Conservation (phyloP, 1,284 basidiomycete genomes). For the Ceratorhiza oryzae-sativae region DNA sequence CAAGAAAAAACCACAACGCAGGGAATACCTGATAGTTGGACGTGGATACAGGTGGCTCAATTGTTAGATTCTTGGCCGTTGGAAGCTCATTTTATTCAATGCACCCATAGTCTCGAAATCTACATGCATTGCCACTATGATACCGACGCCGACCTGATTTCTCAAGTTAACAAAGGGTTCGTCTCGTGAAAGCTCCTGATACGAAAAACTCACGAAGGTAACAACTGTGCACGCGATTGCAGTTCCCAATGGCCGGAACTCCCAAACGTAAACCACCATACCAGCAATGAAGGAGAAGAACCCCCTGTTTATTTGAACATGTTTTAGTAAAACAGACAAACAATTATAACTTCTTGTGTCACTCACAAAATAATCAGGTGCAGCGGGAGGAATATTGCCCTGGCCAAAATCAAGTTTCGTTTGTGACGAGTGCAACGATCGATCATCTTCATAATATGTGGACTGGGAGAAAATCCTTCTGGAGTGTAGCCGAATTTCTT, state of each 20-base stretch:
- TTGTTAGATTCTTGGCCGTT: background rate
- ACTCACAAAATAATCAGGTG: conserved; percentile 13
- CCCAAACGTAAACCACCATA: conserved; percentile 29
- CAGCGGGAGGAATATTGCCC: conserved; percentile 5
- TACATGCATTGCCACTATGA: conserved; percentile 11
- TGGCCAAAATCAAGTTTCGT: conserved; percentile 18
- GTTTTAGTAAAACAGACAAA: background rate
- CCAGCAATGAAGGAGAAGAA: conserved; percentile 22
- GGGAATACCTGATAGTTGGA: too few species aligned
- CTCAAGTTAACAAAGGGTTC: background rate
- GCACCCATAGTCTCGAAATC: conserved; percentile 31
- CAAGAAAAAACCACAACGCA: too few species aligned
- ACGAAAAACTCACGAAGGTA: conserved; percentile 8
- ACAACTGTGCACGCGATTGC: conserved; percentile 20
- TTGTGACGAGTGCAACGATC: background rate
- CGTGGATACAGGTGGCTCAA: background rate
- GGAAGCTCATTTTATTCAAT: conserved; percentile 23
- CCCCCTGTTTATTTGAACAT: background rate
- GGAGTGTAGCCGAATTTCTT: background rate
- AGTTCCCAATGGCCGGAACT: background rate
- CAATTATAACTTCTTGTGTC: background rate
- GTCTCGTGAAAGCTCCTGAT: background rate
- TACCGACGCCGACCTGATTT: background rate
- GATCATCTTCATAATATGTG: background rate
- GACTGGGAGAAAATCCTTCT: conserved; percentile 1